Conservation (phyloP, 805 yeast genomes). For the Saturnispora besseyi region DNA sequence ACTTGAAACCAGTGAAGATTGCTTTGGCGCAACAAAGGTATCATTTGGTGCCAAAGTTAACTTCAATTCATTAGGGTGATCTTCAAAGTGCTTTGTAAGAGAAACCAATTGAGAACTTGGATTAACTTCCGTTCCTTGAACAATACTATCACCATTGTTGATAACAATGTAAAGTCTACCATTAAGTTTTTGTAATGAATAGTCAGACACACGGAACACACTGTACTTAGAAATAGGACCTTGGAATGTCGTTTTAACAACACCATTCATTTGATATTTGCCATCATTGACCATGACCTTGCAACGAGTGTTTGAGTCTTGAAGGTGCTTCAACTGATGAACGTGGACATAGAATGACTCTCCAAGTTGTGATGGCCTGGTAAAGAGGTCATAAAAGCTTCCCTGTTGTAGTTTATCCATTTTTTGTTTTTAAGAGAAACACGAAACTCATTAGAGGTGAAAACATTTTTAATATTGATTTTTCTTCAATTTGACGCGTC, state of each 20-base stretch:
- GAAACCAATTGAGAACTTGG: conserved; percentile 11
- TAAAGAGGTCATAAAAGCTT: conserved; percentile 18
- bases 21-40: not conserved
- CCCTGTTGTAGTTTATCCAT: conserved; percentile 21
- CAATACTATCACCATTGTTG: conserved; percentile 25
- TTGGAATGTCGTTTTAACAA: conserved; percentile 33
- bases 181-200: conserved; percentile 18
- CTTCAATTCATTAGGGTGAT: conserved; percentile 37
- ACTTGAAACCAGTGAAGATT: not conserved
- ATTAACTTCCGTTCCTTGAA: conserved; percentile 27
- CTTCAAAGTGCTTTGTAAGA: conserved; percentile 49
- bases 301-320: conserved; percentile 34
- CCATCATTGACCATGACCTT: conserved; percentile 48
- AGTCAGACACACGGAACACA: conserved; percentile 16
- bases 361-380: conserved; percentile 14
- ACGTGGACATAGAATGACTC: conserved; percentile 23
- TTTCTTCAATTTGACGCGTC: not conserved
- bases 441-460: not conserved
- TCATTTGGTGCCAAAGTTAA: not conserved
- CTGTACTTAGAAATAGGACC: conserved; percentile 20
- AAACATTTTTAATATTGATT: not conserved
- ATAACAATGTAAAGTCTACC: conserved; percentile 25
- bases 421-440: not conserved
- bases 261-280: conserved; percentile 39
- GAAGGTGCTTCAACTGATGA: conserved; percentile 25